Percentiles rank a stretch among this genome's conserved stretches.
Evolutionary conservation across 495 filamentous ascomycete species (phyloP).

Genomic region (Penicillium lividum): DNA sequence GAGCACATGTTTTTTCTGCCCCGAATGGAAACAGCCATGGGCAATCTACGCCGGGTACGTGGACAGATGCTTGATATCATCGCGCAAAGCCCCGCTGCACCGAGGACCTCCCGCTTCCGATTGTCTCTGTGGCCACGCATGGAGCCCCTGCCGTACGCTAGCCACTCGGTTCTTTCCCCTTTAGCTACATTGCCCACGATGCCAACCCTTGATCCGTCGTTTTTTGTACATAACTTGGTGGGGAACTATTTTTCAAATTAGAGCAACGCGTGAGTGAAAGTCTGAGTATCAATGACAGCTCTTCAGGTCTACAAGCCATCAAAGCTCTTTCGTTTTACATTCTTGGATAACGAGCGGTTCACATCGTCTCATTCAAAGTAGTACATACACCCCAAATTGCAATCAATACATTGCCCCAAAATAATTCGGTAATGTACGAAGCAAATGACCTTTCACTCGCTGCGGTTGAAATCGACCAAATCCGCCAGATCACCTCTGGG

Average conservation of each 20-base stretch:
- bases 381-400: not conserved
- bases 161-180: not conserved
- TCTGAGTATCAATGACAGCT: not conserved
- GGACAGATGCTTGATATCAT: conserved; percentile 11
- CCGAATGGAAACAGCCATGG: conserved; percentile 6
- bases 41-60: conserved; percentile 10
- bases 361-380: not conserved
- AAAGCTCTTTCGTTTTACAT: too few relatives aligned
- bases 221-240: not conserved
- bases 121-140: conserved; percentile 8
- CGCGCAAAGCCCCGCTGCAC: not conserved
- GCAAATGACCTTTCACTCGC: not conserved
- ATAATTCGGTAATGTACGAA: not conserved
- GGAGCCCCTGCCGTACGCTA: conserved; percentile 2
- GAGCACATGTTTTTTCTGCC: conserved; percentile 17
- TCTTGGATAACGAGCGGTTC: not conserved
- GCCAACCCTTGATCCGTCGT: not conserved
- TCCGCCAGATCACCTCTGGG: conserved; percentile 4
- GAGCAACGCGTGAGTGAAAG: not conserved
- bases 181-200: not conserved
- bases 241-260: not conserved
- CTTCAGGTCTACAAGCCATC: too few relatives aligned
- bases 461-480: not conserved
- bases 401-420: not conserved
- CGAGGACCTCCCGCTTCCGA: not conserved